Evolutionary conservation across 768 basidiomycete species (phyloP), one percentile per base, ranked within the genome.

Genomic region (Dioszegia aurantiaca): DNA sequence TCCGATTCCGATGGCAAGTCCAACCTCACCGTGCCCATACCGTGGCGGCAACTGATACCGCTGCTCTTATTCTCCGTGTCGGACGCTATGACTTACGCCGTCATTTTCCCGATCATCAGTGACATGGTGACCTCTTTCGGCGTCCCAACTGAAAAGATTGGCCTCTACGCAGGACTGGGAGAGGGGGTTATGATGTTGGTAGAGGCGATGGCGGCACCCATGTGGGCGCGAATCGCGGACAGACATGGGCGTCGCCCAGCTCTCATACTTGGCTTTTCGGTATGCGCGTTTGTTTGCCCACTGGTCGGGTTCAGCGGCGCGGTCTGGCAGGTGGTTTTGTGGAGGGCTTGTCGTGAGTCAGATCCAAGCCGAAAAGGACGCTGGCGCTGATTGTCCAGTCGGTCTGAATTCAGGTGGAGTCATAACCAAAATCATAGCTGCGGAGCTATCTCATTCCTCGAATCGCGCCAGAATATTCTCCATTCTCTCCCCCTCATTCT

Each of bases 171-270:
- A 2, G 68, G 70, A 3, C 16, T 72, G 16, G 63, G 51, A 1
- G 71, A 73, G 49, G 71, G 71, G 10, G 45, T 54, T 4, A 41
- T 73, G 49, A 69, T 70, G 67, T 31, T 73, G 14, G 52, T 59
- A 11, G 69, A 70, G 49, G 71, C 69, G 12, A 30, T 54, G 4
- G 37, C 47, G 3, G 69, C 71, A 4, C 59, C 67, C 1, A 46
- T 56, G 9, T 73, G 71, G 71, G 69, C 67, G 1, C 58, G 45
- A 27, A 19, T 63, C 43, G 66, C 67, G 1, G 67, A 70, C 47
- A 59, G 43, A 26, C 64, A 61, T 40, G 71, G 71, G 6, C 61
- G 68, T 45, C 56, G 60, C 28, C 55, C 53, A 4, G 63, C 61
- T 42, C 19, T 67, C 53, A 45, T 65, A 19, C 60, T 23, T 23